Evolutionary conservation across 306 rosid genomes (phyloP).

Genomic region (Coriaria nepalensis): DNA sequence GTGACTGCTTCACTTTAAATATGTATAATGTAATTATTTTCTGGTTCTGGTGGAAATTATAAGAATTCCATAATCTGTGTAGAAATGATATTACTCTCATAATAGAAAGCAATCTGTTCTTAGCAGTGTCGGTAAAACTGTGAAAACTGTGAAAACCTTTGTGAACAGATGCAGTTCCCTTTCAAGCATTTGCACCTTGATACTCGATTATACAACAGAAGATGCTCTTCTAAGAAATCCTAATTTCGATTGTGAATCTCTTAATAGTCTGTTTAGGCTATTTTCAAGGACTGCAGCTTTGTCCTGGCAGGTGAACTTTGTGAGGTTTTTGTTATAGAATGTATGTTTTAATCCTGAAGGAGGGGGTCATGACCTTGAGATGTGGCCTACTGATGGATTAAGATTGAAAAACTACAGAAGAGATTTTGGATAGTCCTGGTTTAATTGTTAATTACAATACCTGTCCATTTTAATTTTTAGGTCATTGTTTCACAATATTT

Average conservation of each 20-base stretch:
- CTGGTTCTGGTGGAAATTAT: not conserved
- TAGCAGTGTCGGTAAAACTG: too few relatives aligned
- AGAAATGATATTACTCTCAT: too few relatives aligned
- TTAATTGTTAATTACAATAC: too few relatives aligned
- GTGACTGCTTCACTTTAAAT: not conserved
- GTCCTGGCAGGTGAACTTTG: conserved; percentile 41
- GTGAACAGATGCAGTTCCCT: too few relatives aligned
- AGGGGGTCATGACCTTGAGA: not conserved
- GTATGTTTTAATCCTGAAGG: not conserved
- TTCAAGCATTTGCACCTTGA: conserved; percentile 48
- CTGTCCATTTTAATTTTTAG: not conserved
- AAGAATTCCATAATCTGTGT: too few relatives aligned
- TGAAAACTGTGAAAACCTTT: too few relatives aligned
- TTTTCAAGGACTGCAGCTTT: conserved; percentile 52
- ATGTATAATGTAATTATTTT: not conserved
- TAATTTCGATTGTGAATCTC: conserved; percentile 30
- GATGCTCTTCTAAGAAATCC: conserved; percentile 47
- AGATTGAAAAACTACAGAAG: not conserved
- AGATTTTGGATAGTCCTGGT: too few relatives aligned
- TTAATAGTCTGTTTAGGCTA: conserved; percentile 40
- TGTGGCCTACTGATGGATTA: not conserved
- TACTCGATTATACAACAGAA: conserved; percentile 70
- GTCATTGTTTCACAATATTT: not conserved
- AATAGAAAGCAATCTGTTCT: too few relatives aligned
- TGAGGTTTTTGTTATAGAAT: not conserved